Evolutionary conservation across 2,329 filamentous ascomycete species (phyloP), one percentile per base, ranked within the genome.

Genomic region (Davidsoniella australis): DNA sequence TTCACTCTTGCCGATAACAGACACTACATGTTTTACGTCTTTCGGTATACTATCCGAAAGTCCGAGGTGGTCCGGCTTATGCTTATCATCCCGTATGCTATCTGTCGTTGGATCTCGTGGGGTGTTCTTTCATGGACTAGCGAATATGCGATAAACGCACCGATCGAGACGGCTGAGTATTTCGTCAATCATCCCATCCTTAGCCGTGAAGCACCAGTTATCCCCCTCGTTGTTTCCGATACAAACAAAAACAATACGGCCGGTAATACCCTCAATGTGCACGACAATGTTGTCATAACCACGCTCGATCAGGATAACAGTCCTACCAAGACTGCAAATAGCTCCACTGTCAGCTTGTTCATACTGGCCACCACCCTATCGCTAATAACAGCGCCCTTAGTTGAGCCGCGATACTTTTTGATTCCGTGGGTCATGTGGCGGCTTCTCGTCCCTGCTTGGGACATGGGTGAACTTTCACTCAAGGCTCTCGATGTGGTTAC

Each of bases 21-120:
- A 2, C 91, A 98, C 63, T 98, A 94, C 67, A 82, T 94, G 62
- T 98, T 98, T 64, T 98, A 98, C 66, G 70, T 94, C 53, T 98
- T 98, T 68, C 80, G 87, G 1, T 78, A 87, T 58, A 80, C 82
- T 5, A 80, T 96, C 37, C 73, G 82, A 2, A 72, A 71, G 5
- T 75, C 84, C 40, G 67, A 70, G 1, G 64, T 68, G 16, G 64
- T 85, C 47, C 80, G 80, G 36, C 87, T 86, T 57, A 63, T 72
- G 0, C 78, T 83, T 1, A 73, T 81, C 0, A 69, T 80, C 0
- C 66, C 81, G 1, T 96, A 98, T 63, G 72, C 82, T 2, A 9
- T 76, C 14, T 80, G 77, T 57, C 79, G 73, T 6, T 89, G 79
- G 74, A 64, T 81, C 10, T 73, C 76, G 29, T 79, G 87, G 63